These are phyloP conservation scores for Juncus inflexus DNA, from an alignment of 176 grass and related monocot genomes.

Conservation along the genomic window DNA sequence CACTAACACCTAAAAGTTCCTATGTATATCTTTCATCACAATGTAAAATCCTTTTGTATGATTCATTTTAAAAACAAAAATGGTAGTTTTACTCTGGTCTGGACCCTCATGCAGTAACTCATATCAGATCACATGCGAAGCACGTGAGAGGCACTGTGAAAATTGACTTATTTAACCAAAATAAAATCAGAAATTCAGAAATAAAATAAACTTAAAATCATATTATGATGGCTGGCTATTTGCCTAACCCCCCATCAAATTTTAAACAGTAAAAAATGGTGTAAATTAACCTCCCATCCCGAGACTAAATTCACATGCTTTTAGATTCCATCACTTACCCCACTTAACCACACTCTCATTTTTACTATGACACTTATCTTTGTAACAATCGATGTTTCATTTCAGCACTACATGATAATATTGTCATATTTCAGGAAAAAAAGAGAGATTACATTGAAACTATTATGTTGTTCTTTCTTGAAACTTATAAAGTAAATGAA, in stretches of 20 bases:
- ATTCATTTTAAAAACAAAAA: not conserved
- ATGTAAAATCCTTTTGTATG: no score
- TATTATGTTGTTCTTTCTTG: no score
- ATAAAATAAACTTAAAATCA: constrained; percentile 8
- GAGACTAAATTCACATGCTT: constrained; percentile 36
- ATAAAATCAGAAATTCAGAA: constrained; percentile 5
- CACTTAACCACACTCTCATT: constrained; percentile 4
- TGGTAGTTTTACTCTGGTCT: not conserved
- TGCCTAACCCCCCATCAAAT: not conserved
- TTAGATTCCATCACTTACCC: constrained; percentile 29
- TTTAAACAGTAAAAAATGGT: constrained; percentile 6
- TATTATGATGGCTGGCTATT: constrained; percentile 14
- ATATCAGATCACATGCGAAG: constrained; percentile 5
- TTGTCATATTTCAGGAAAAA: no score
- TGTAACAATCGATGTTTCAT: not conserved
- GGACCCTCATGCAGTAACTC: not conserved
- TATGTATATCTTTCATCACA: no score
- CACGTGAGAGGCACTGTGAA: constrained; percentile 19
- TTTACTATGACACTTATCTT: not conserved
- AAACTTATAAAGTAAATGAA: no score
- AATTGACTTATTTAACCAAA: constrained; percentile 28
- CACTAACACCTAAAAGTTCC: no score
- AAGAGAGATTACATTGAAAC: no score
- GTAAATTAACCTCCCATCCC: constrained; percentile 38
- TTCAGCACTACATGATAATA: no score